These are phyloP conservation scores for Neurospora tetrasperma DNA, from an alignment of 495 filamentous ascomycete genomes.

Conservation along the genomic window DNA sequence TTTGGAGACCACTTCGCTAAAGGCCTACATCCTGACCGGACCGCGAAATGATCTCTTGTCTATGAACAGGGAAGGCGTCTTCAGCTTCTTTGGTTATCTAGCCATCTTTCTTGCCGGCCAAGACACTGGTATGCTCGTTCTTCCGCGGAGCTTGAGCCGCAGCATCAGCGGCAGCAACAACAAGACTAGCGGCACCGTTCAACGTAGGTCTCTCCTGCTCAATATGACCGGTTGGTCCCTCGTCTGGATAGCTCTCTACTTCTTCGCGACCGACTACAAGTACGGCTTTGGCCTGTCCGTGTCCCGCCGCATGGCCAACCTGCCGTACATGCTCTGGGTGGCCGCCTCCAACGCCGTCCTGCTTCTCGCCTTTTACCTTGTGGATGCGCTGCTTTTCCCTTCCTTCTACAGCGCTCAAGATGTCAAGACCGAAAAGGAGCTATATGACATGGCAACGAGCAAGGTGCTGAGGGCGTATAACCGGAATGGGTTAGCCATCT, in stretches of 20 bases:
- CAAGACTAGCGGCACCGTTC: conserved; percentile 17
- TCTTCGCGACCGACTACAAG: conserved; percentile 51
- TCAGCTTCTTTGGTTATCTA: conserved; percentile 86
- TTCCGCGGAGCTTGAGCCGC: conserved; percentile 48
- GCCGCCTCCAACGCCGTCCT: conserved; percentile 76
- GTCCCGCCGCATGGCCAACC: conserved; percentile 82
- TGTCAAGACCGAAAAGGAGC: conserved; percentile 43
- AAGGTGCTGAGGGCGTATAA: conserved; percentile 73
- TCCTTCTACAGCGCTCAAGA: conserved; percentile 47
- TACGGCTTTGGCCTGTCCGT: conserved; percentile 64
- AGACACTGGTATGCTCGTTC: conserved; percentile 63
- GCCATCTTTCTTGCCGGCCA: conserved; percentile 91
- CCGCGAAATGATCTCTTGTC: conserved; percentile 67
- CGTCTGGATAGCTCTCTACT: conserved; percentile 59
- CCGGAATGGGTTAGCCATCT: conserved; percentile 75
- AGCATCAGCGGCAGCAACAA: conserved; percentile 18
- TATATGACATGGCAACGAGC: conserved; percentile 59
- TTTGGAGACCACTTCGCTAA: conserved; percentile 67
- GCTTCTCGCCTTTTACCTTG: conserved; percentile 61
- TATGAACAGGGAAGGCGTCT: conserved; percentile 87
- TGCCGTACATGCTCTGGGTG: conserved; percentile 91
- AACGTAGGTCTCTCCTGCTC: conserved; percentile 45
- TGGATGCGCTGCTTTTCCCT: conserved; percentile 72
- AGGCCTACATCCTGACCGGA: conserved; percentile 75
- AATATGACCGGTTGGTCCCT: conserved; percentile 48